These are phyloP conservation scores for Ogataea nitratoaversa DNA, from an alignment of 805 yeast species.

Conservation along the genomic window DNA sequence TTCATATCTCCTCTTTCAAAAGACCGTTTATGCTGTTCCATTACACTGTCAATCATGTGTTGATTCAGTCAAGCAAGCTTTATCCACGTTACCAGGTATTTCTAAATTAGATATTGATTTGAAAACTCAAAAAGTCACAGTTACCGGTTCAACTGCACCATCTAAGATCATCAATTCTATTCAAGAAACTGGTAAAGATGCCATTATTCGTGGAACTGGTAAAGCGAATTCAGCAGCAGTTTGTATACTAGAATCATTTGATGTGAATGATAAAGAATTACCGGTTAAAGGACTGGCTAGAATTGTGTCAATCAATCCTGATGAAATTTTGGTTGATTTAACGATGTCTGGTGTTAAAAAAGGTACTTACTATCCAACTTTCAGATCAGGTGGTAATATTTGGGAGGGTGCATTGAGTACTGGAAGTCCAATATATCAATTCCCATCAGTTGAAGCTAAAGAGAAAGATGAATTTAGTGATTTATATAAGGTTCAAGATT, in stretches of 20 bases:
- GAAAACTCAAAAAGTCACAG: conserved; percentile 54
- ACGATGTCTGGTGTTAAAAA: conserved; percentile 68
- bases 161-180: conserved; percentile 65
- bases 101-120: conserved; percentile 54
- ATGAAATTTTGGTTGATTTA: conserved; percentile 64
- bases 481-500: conserved; percentile 41
- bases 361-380: conserved; percentile 65
- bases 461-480: conserved; percentile 29
- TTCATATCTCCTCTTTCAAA: no score
- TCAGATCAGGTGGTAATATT: conserved; percentile 71
- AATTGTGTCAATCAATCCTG: conserved; percentile 59
- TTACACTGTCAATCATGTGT: conserved; percentile 76
- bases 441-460: conserved; percentile 37
- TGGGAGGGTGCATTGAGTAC: conserved; percentile 68
- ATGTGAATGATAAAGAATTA: conserved; percentile 36
- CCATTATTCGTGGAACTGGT: conserved; percentile 90
- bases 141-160: conserved; percentile 72
- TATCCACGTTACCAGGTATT: conserved; percentile 49
- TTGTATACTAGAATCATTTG: conserved; percentile 76
- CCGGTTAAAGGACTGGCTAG: conserved; percentile 88
- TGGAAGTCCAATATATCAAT: conserved; percentile 46
- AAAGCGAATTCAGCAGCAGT: conserved; percentile 86
- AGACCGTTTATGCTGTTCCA: conserved; percentile 83
- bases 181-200: conserved; percentile 77
- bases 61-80: conserved; percentile 50